Evolutionary conservation across 768 basidiomycete genomes (phyloP).

Genomic region (Boletus pseudopeckii): DNA sequence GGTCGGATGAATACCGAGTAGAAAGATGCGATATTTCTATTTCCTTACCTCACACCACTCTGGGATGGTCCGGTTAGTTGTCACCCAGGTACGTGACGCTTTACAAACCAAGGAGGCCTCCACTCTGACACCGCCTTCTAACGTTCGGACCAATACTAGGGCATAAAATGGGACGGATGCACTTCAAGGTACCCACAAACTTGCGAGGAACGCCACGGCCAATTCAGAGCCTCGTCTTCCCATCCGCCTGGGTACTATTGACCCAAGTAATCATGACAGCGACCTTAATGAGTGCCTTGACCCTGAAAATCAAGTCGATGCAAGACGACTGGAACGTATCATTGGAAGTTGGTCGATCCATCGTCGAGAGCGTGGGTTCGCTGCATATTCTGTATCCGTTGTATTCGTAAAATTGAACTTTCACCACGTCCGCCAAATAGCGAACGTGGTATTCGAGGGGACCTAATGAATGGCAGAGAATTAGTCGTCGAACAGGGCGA

Average conservation of each 20-base stretch:
- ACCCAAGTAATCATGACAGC: background rate
- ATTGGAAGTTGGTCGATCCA: background rate
- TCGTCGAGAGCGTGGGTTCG: background rate
- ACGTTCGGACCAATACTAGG: background rate
- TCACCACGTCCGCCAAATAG: background rate
- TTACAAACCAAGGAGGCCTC: background rate
- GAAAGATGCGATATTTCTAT: background rate
- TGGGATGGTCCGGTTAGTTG: background rate
- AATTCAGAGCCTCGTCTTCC: background rate
- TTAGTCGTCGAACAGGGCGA: background rate
- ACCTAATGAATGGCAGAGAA: background rate
- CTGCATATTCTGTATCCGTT: background rate
- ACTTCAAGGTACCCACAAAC: background rate
- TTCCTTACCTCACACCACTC: background rate
- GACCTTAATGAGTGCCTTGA: background rate
- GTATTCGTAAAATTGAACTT: background rate
- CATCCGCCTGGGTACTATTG: background rate
- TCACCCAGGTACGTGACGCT: background rate
- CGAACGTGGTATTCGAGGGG: background rate
- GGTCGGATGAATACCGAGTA: too few relatives aligned
- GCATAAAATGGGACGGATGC: too few relatives aligned
- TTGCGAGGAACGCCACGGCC: too few relatives aligned
- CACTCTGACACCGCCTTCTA: background rate
- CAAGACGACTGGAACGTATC: background rate
- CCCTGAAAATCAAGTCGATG: background rate